Base-by-base conservation (phyloP, 352 stramenopile species). In the Pythium chondricola region DNA sequence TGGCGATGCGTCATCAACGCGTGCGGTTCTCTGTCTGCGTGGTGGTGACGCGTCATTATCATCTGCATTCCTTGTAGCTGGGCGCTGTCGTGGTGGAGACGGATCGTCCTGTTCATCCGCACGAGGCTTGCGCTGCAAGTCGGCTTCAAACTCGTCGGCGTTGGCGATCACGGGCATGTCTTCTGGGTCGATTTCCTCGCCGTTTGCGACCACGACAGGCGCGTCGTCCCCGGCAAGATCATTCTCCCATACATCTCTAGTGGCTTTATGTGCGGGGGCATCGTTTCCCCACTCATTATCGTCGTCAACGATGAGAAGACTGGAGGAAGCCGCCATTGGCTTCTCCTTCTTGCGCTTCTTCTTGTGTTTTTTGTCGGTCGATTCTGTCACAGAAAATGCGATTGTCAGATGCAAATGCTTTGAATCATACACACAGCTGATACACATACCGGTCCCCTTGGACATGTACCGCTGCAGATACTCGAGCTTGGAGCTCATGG, bases 391-490 rank as follows among this genome's bases (percentile, higher is more conserved):
- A 9, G 32, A 43, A 57, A 46, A 22, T 0, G 22, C 3, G 26
- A 40, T 16, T 4, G 25, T 35, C 7, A 44, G 48, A 49, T 22
- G 51, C 17, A 45, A 8, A n/a, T n/a, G n/a, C n/a, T n/a, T n/a
- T 4, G 48, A 20, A 16, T 5, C 26, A 43, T 22, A 9, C 24
- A 48, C 36, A 18, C 24, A 18, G 11, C 14, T 33, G 5, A 9
- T 14, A 24, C 3, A 35, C 52, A 44, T 53, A 86, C 63, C 67
- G 25, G 49, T 50, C 33, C 52, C 50, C 27, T 35, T 44, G 20
- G 69, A 63, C 73, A 88, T 75, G 52, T 91, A 91, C 26, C 75
- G 74, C 74, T 88, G 75, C 35, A 91, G 42, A 45, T 88, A 88
- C 61, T 83, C 80, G 48, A 88, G 63, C 71, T 91, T 91, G 27